Conservation (phyloP, 495 filamentous ascomycete species). For the Neurospora sp. region DNA sequence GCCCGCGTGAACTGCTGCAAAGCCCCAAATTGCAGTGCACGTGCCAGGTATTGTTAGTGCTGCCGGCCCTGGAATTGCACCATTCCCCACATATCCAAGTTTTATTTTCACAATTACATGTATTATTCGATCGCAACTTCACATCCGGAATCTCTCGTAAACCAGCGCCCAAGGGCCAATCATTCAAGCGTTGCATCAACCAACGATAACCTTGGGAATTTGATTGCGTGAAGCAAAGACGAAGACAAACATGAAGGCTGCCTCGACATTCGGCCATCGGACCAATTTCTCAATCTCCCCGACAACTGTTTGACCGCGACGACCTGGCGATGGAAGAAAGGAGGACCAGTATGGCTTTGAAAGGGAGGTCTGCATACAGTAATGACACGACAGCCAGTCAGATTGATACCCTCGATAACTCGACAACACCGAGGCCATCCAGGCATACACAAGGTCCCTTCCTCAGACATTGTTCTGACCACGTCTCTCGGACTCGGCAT, state of each 20-base stretch:
- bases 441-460: background rate
- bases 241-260: background rate
- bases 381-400: background rate
- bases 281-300: background rate
- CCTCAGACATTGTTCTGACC: background rate
- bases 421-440: background rate
- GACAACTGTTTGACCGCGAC: background rate
- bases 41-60: background rate
- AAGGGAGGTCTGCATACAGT: background rate
- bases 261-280: background rate
- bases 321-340: background rate
- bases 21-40: background rate
- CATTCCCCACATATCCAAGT: background rate
- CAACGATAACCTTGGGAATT: background rate
- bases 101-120: background rate
- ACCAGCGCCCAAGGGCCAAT: background rate
- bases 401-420: background rate
- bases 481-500: background rate
- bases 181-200: background rate
- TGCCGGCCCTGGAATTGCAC: background rate
- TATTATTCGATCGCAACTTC: background rate
- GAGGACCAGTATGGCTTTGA: background rate
- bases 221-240: background rate
- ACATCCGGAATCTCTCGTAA: background rate
- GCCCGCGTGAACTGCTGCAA: background rate